A percentile compares a stretch with the other conserved stretches of the same genome.
These are phyloP conservation scores for Trapa bicornis DNA, from an alignment of 345 rosid genomes.

Conservation along the genomic window DNA sequence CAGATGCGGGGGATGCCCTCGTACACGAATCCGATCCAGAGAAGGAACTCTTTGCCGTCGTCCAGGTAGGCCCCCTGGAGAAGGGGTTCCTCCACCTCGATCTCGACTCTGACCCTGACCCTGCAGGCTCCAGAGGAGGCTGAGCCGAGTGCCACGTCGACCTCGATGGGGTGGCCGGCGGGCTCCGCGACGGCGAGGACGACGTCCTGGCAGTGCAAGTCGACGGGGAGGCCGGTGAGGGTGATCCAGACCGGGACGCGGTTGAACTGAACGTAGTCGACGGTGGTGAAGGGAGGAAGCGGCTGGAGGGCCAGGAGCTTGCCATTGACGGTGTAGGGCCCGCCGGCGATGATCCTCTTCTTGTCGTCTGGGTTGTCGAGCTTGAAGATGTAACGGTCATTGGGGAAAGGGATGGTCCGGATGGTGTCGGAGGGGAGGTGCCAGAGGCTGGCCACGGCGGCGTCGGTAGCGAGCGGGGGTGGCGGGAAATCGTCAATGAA, in stretches of 20 bases:
- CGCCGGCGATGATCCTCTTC: not conserved
- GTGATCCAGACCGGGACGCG: constrained; percentile 4
- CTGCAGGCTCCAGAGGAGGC: not conserved
- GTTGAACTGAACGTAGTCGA: constrained; percentile 4
- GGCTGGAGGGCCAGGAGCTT: constrained; percentile 7
- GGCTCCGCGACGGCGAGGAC: not conserved
- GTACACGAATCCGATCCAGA: constrained; percentile 5
- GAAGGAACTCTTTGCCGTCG: not conserved
- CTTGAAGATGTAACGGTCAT: not conserved
- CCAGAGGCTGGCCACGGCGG: not conserved
- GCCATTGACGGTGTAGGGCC: constrained; percentile 5
- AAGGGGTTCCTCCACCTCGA: constrained; percentile 6
- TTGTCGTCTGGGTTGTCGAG: not conserved
- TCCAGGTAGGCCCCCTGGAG: constrained; percentile 4
- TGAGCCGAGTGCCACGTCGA: not conserved
- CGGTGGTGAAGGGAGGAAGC: not conserved
- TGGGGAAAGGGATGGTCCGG: not conserved
- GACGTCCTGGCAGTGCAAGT: constrained; percentile 1
- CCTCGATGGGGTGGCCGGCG: not conserved
- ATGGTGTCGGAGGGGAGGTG: not conserved
- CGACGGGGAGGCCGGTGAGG: constrained; percentile 6
- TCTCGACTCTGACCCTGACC: constrained; percentile 7
- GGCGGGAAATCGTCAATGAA: constrained; percentile 6
- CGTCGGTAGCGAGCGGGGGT: not conserved
- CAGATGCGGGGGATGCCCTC: constrained; percentile 3